Evolutionary conservation across 208 protist species (phyloP).

Genomic region (Trypanosoma avium): DNA sequence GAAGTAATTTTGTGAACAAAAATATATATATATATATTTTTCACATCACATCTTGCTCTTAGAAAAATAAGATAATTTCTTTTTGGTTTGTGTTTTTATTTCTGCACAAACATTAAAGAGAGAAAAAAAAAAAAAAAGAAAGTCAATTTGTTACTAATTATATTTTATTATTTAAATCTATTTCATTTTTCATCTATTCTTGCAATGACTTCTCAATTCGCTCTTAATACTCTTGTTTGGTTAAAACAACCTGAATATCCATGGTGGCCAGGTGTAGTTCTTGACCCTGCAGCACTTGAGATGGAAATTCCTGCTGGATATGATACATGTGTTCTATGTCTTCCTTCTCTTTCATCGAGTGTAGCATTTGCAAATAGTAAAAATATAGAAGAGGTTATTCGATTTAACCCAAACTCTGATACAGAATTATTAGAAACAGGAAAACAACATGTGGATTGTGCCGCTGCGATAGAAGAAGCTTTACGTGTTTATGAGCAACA

Average conservation of each 20-base stretch:
- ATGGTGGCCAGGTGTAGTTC: constrained; percentile 81
- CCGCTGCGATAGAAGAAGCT: constrained; percentile 59
- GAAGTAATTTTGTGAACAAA: too few species aligned
- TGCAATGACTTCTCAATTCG: constrained; percentile 25
- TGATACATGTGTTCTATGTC: constrained; percentile 62
- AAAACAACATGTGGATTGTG: constrained; percentile 39
- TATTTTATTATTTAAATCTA: too few species aligned
- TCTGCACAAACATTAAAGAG: too few species aligned
- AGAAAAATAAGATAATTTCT: too few species aligned
- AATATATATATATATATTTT: too few species aligned
- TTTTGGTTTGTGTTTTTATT: too few species aligned
- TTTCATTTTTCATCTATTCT: not conserved
- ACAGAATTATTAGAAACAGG: constrained; percentile 38
- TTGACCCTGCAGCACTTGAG: constrained; percentile 39
- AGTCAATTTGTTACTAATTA: too few species aligned
- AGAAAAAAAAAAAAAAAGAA: too few species aligned
- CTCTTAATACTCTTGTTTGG: constrained; percentile 69
- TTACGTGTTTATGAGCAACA: constrained; percentile 27
- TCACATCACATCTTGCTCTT: too few species aligned
- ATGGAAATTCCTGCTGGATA: constrained; percentile 41
- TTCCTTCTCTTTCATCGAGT: constrained; percentile 47
- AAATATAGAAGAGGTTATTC: constrained; percentile 39
- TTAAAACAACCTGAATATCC: constrained; percentile 73
- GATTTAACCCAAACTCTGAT: constrained; percentile 34
- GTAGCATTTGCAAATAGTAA: constrained; percentile 51